These are phyloP conservation scores for Saxispiralis lemnorum DNA, from an alignment of 495 filamentous ascomycete genomes.

Conservation along the genomic window DNA sequence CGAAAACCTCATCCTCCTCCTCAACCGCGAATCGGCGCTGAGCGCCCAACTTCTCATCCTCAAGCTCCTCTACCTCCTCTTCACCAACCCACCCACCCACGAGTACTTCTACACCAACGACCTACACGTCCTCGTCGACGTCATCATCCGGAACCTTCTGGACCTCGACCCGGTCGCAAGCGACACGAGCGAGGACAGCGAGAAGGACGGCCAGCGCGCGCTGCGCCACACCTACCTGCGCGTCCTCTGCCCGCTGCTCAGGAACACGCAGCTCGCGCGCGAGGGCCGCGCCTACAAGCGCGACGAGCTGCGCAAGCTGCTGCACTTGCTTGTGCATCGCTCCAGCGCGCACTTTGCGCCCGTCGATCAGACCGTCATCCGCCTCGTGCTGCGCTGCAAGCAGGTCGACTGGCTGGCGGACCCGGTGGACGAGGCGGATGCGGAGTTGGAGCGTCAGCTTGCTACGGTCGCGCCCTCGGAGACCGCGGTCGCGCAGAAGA, in stretches of 20 bases:
- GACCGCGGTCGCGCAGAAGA: slow-evolving; percentile 12
- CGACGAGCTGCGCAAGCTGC: slow-evolving; percentile 59
- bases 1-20: slow-evolving; percentile 87
- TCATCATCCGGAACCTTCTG: slow-evolving; percentile 86
- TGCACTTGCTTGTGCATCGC: slow-evolving; percentile 40
- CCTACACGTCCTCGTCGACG: slow-evolving; percentile 80
- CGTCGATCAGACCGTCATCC: slow-evolving; percentile 71
- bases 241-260: slow-evolving; percentile 74
- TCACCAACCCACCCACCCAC: slow-evolving; percentile 75
- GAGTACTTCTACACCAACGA: slow-evolving; percentile 99
- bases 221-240: slow-evolving; percentile 95
- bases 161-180: slow-evolving; percentile 45
- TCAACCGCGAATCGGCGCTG: slow-evolving; percentile 85
- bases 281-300: slow-evolving; percentile 74
- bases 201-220: slow-evolving; percentile 27
- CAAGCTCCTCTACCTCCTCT: slow-evolving; percentile 85
- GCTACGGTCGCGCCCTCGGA: slow-evolving; percentile 1
- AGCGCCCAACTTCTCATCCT: slow-evolving; percentile 84
- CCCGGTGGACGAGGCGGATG: slow-evolving; percentile 24
- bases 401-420: slow-evolving; percentile 66
- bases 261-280: slow-evolving; percentile 72
- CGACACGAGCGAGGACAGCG: slow-evolving; percentile 33
- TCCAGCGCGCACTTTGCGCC: slow-evolving; percentile 60
- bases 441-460: slow-evolving; percentile 24
- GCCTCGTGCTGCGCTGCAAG: slow-evolving; percentile 65